Conservation (phyloP, 129 eudicot species). For the Sambucus nigra region DNA sequence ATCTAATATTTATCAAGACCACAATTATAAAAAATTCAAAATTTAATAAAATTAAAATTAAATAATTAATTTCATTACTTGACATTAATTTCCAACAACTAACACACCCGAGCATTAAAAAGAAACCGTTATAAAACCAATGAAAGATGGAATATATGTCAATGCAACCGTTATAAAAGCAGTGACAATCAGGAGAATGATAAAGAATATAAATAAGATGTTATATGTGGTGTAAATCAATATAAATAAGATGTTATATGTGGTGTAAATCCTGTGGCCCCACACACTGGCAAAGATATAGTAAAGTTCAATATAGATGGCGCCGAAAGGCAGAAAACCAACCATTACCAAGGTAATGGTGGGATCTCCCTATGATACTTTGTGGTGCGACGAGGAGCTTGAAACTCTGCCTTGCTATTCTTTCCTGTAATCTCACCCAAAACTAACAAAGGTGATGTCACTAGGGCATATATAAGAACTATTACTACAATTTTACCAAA, state of each 20-base stretch:
- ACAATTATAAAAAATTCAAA: no score
- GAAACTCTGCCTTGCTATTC: slow-evolving; percentile 72
- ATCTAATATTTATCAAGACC: no score
- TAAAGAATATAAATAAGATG: slow-evolving; percentile 67
- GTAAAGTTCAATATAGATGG: slow-evolving; percentile 74
- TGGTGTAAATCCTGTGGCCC: slow-evolving; percentile 84
- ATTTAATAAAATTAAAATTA: no score
- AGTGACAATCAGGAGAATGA: slow-evolving; percentile 65
- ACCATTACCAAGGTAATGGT: slow-evolving; percentile 86
- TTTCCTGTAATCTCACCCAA: slow-evolving; percentile 76
- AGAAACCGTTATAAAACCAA: slow-evolving; percentile 64
- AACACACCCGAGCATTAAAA: slow-evolving; percentile 59
- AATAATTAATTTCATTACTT: no score
- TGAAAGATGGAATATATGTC: slow-evolving; percentile 84
- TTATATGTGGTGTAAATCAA: no score
- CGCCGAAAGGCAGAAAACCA: slow-evolving; percentile 82
- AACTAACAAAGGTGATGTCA: slow-evolving; percentile 71
- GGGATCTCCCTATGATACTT: slow-evolving; percentile 81
- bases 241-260: no score
- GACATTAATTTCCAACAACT: no score
- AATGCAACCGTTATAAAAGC: slow-evolving; percentile 72
- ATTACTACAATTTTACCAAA: slow-evolving; percentile 72
- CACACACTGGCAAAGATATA: slow-evolving; percentile 86
- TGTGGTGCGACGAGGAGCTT: slow-evolving; percentile 71
- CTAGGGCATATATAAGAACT: slow-evolving; percentile 60